These are phyloP conservation scores for Sporisorium iseilematis-ciliati DNA, from an alignment of 1,284 basidiomycete species.

Conservation along the genomic window DNA sequence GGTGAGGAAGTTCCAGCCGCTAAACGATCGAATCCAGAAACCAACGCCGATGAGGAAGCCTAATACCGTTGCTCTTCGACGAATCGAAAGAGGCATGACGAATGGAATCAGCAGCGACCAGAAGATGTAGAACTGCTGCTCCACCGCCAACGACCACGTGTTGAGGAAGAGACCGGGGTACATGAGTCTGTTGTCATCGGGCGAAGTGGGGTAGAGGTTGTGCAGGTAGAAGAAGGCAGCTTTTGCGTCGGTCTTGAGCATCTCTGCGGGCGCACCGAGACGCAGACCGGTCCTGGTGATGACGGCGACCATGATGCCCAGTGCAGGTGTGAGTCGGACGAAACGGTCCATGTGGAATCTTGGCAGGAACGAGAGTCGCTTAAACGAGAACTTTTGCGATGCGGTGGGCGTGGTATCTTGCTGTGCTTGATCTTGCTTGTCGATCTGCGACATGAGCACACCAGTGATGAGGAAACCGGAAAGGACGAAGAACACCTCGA, in stretches of 20 bases:
- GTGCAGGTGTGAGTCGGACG: slow-evolving; percentile 30
- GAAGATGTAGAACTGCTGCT: slow-evolving; percentile 52
- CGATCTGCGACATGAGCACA: slow-evolving; percentile 40
- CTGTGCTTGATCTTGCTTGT: slow-evolving; percentile 17
- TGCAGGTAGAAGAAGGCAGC: slow-evolving; percentile 33
- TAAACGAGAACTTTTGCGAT: slow-evolving; percentile 10
- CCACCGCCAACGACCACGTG: slow-evolving; percentile 48
- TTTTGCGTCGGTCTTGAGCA: slow-evolving; percentile 21
- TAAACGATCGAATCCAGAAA: slow-evolving; percentile 28
- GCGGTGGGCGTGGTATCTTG: slow-evolving; percentile 10
- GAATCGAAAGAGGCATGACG: slow-evolving; percentile 28
- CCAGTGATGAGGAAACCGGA: slow-evolving; percentile 50
- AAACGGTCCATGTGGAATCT: slow-evolving; percentile 41
- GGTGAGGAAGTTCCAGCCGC: slow-evolving; percentile 26
- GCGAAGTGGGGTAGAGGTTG: slow-evolving; percentile 26
- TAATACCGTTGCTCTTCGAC: slow-evolving; percentile 19
- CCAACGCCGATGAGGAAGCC: slow-evolving; percentile 16
- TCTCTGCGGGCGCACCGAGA: background rate
- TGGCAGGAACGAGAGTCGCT: slow-evolving; percentile 27
- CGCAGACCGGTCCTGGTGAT: slow-evolving; percentile 9
- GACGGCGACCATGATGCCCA: slow-evolving; percentile 25
- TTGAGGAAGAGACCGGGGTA: slow-evolving; percentile 33
- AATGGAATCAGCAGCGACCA: slow-evolving; percentile 43
- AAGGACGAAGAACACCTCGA: slow-evolving; percentile 43
- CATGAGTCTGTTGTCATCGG: slow-evolving; percentile 25